Evolutionary conservation across 129 eudicot species (phyloP), one percentile per base, ranked within the genome.

Genomic region (Logfia minima): DNA sequence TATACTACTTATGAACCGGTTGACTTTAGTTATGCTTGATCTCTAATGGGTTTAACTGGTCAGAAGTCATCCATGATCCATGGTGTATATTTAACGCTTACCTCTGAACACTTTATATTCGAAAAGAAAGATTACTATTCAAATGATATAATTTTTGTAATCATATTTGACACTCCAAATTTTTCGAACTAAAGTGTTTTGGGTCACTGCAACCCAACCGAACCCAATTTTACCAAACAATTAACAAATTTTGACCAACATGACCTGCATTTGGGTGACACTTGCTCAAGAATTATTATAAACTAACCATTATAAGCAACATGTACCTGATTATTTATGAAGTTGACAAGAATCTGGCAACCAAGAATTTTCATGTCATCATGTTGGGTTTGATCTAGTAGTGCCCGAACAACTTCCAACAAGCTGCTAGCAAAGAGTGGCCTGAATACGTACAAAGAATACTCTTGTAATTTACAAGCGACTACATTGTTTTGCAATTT

Each of bases 361-460:
- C 87, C 94, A 61, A 88, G 79, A 63, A 88, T 83, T 83, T 85
- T 87, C 86, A 91, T 70, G 66, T 88, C 94, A 70, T 81, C 90
- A 34, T 81, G 53, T 2, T 34, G 80, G 71, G 90, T 82, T 51
- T 88, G 92, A 39, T 87, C 97, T 41, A 91, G 77, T 35, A 91
- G 88, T 9, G 94, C 85, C 35, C 92, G 88, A 26, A 78, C 81
- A 75, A 86, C 84, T 76, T 80, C 94, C 84, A 91, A 82, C 72
- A 85, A 87, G 82, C 97, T 91, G 80, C 82, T 81, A 41, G 97
- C 92, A 76, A 83, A 86, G 5, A 91, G 88, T 19, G 94, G 88
- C 94, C 97, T 91, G 94, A 82, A 79, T 75, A 60, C 2, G 5
- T 41, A 10, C 45, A 45, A 64, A 35, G 21, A 62, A 69, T 26